These are phyloP conservation scores for Pleurotus citrinopileatus DNA, from an alignment of 768 basidiomycete genomes.

Conservation along the genomic window DNA sequence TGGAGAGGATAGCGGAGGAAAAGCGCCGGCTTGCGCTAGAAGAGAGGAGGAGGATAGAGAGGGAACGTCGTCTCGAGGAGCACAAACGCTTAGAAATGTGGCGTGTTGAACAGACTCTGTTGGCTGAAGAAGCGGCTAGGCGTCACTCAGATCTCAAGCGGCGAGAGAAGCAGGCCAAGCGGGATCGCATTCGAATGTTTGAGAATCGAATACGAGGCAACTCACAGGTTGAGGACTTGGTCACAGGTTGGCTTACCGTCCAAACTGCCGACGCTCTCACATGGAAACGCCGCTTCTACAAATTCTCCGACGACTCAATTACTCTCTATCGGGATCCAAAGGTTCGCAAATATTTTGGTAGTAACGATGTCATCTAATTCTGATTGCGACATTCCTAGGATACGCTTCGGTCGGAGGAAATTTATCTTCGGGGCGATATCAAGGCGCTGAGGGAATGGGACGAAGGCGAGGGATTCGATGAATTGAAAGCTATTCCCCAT, in stretches of 20 bases:
- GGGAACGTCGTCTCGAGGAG: slow-evolving; percentile 48
- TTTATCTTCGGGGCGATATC: slow-evolving; percentile 47
- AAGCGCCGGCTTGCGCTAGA: slow-evolving; percentile 38
- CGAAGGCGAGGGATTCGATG: slow-evolving; percentile 62
- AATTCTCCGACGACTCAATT: slow-evolving; percentile 43
- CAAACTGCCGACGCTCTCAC: slow-evolving; percentile 50
- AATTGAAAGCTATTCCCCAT: slow-evolving; percentile 60
- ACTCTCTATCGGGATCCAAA: slow-evolving; percentile 51
- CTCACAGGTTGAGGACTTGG: slow-evolving; percentile 30
- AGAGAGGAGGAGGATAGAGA: slow-evolving; percentile 42
- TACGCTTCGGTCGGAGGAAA: slow-evolving; percentile 32
- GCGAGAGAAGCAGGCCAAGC: slow-evolving; percentile 39
- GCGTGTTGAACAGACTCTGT: slow-evolving; percentile 45
- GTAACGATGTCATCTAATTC: background rate
- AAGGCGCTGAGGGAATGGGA: slow-evolving; percentile 56
- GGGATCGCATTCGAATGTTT: slow-evolving; percentile 42
- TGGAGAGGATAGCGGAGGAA: slow-evolving; percentile 47
- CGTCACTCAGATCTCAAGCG: slow-evolving; percentile 40
- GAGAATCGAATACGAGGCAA: slow-evolving; percentile 38
- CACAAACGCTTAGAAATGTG: slow-evolving; percentile 50
- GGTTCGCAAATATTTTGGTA: slow-evolving; percentile 28
- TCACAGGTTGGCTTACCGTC: slow-evolving; percentile 61
- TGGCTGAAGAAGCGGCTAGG: slow-evolving; percentile 41
- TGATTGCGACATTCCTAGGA: slow-evolving; percentile 30
- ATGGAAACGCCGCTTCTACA: slow-evolving; percentile 68